Conservation (phyloP, 768 basidiomycete species). For the Tricholoma saponaceum region DNA sequence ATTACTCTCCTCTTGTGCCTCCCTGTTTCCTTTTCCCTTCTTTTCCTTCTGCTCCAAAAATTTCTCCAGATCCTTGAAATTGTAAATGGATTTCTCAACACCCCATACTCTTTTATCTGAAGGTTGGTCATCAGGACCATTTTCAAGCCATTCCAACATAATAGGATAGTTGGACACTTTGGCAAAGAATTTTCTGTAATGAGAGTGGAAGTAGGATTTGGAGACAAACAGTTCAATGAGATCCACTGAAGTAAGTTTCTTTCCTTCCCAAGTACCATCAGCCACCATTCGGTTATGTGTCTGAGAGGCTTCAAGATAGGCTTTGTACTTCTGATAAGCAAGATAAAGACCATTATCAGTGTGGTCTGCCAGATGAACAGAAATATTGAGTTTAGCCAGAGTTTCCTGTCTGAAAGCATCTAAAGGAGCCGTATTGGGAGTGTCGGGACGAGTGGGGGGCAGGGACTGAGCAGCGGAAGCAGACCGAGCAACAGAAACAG, state of each 20-base stretch:
- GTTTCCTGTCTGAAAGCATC: not conserved
- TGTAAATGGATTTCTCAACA: not conserved
- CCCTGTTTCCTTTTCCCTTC: not conserved
- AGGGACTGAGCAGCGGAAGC: no score
- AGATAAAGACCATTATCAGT: not conserved
- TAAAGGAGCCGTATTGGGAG: no score
- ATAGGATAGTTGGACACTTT: not conserved
- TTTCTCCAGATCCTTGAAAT: not conserved
- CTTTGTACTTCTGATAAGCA: not conserved
- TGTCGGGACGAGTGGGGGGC: no score
- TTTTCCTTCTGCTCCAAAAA: not conserved
- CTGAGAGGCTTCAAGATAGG: not conserved
- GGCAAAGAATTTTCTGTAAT: not conserved
- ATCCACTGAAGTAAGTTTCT: not conserved
- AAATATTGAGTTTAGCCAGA: not conserved
- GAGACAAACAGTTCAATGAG: slow-evolving; percentile 3
- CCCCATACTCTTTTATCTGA: not conserved
- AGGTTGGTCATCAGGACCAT: not conserved
- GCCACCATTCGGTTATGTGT: not conserved
- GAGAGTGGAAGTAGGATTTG: not conserved
- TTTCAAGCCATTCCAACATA: not conserved
- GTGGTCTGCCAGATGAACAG: not conserved
- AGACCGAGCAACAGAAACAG: no score
- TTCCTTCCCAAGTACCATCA: not conserved
- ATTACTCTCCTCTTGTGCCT: no score